Base-by-base conservation (phyloP, 192 early-diverging fungal genomes). In the Coemansia reversa region DNA sequence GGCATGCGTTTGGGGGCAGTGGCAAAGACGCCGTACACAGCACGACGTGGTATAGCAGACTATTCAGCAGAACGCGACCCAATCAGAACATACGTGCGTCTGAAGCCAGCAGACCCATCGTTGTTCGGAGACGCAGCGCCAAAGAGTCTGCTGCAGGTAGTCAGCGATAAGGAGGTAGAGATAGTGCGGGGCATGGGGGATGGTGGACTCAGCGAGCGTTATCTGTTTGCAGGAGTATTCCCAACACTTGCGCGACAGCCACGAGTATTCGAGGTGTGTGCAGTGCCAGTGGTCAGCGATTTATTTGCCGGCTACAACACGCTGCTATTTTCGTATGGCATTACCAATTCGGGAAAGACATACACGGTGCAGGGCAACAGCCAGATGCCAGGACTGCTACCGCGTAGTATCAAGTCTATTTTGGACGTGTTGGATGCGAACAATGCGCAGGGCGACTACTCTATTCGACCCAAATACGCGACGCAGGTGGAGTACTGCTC, bases 261-360 rank as follows among this genome's bases (percentile, higher is more conserved):
- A 12, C 61, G 72, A 0, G 74, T 89, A n/a, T 91, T 89, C 29
- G 79, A 86, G 22, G 73, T 84, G 12, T 84, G 83, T 0, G 85
- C 85, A 6, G 27, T 86, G 19, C 88, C 88, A 0, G 79, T 88
- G 9, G 63, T 91, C 9, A 51, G 62, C 14, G 83, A 88, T 23
- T 59, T 87, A 7, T 70, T 89, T 12, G 47, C 59, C 2, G 85
- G 88, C 3, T 84, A 83, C 58, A 87, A 90, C 53, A 84, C 82
- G 25, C 65, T 89, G 24, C 32, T 92, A 47, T 90, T 92, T 68
- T 79, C 88, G 3, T 91, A 90, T 53, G 89, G 90, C 3, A 83
- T 84, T 27, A 89, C 86, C 11, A 87, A 89, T 56, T 87, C 86
- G 22, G 90, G 89, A 42, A 91, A 91, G 60, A 88, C 89, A 2